Evolutionary conservation across 108 stramenopile species (phyloP).

Genomic region (Pseudonitzschia multiseries): DNA sequence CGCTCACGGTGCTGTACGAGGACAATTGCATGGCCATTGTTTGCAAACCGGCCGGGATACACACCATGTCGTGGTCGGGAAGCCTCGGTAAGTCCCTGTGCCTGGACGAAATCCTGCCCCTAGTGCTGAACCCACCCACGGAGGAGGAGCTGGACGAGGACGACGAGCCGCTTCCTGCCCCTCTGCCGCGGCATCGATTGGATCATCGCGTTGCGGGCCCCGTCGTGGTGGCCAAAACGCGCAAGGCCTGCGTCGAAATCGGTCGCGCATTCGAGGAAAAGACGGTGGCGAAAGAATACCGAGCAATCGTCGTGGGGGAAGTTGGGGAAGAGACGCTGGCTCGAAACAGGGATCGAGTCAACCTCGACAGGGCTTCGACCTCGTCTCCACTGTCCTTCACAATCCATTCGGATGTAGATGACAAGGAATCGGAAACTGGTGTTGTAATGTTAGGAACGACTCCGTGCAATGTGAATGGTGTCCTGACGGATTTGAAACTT

Average conservation of each 20-base stretch:
- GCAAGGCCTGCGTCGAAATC: not conserved
- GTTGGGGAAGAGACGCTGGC: not conserved
- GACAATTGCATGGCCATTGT: slow-evolving; percentile 11
- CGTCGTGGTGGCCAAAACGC: slow-evolving; percentile 9
- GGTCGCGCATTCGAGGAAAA: slow-evolving; percentile 9
- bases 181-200: slow-evolving; percentile 4
- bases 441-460: slow-evolving; percentile 6
- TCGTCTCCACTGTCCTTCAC: slow-evolving; percentile 6
- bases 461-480: slow-evolving; percentile 12
- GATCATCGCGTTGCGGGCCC: slow-evolving; percentile 9
- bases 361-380: not conserved
- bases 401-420: slow-evolving; percentile 15
- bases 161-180: slow-evolving; percentile 10
- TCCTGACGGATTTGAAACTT: slow-evolving; percentile 7
- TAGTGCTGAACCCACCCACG: not conserved
- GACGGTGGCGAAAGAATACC: slow-evolving; percentile 10
- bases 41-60: slow-evolving; percentile 12
- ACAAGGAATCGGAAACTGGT: not conserved
- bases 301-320: slow-evolving; percentile 3
- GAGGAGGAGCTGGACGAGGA: not conserved
- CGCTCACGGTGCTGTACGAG: slow-evolving; percentile 8
- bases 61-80: slow-evolving; percentile 16
- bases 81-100: slow-evolving; percentile 19
- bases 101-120: slow-evolving; percentile 8
- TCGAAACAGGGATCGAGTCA: not conserved